Evolutionary conservation across 2,329 filamentous ascomycete species (phyloP).

Genomic region (Beauveria varroae): DNA sequence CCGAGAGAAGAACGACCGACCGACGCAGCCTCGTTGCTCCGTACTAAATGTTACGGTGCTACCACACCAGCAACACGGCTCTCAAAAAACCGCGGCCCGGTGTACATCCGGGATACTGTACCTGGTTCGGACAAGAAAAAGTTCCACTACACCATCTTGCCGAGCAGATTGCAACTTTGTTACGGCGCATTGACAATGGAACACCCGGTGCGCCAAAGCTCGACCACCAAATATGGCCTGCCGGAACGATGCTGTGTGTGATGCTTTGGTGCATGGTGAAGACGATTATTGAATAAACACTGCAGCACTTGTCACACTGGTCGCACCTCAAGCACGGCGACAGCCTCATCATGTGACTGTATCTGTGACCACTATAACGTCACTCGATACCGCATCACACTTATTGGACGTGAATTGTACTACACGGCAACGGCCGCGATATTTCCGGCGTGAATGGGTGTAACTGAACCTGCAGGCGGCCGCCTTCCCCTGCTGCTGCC

Average conservation of each 20-base stretch:
- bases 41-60: neutral
- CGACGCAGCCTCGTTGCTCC: neutral
- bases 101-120: neutral
- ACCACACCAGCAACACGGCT: neutral
- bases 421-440: neutral
- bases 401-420: neutral
- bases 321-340: neutral
- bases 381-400: neutral
- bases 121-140: neutral
- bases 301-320: neutral
- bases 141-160: slow-evolving; percentile 1
- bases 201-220: neutral
- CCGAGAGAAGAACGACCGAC: neutral
- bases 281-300: neutral
- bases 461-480: neutral
- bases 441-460: neutral
- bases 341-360: neutral
- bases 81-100: neutral
- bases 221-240: neutral
- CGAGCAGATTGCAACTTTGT: neutral
- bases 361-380: neutral
- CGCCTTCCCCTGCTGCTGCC: neutral
- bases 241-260: neutral
- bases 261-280: neutral
- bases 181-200: neutral